A percentile compares a stretch with the other conserved stretches of the same genome.
Conservation (phyloP, 768 basidiomycete genomes). For the Scleroderma bovista region DNA sequence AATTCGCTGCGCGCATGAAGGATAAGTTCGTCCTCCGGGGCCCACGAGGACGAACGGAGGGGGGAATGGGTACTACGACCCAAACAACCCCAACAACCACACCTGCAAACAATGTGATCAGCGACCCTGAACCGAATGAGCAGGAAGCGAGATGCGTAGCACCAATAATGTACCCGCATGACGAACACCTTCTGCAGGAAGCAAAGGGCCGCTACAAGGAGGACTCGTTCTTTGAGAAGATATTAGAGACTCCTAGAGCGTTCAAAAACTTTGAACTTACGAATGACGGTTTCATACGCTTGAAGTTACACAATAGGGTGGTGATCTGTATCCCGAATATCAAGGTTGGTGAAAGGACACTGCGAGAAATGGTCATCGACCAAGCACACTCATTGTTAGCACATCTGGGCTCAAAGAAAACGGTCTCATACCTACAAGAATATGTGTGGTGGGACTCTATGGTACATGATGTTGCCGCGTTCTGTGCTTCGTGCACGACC, state of each 20-base stretch:
- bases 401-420: conserved; percentile 33
- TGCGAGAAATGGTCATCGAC: conserved; percentile 28
- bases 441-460: conserved; percentile 38
- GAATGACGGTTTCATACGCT: conserved; percentile 14
- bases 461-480: conserved; percentile 19
- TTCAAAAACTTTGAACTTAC: conserved; percentile 22
- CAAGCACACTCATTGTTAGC: conserved; percentile 37
- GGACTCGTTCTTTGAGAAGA: conserved; percentile 26
- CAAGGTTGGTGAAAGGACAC: conserved; percentile 3
- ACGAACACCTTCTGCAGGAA: background rate
- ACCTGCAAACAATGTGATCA: too few species aligned
- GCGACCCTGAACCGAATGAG: too few species aligned
- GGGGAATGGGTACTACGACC: too few species aligned
- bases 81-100: too few species aligned
- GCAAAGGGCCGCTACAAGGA: conserved; percentile 14
- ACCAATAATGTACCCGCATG: background rate
- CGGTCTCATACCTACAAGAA: conserved; percentile 26
- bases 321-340: conserved; percentile 24
- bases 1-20: too few species aligned
- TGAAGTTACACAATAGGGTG: background rate
- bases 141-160: too few species aligned
- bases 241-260: conserved; percentile 16
- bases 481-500: conserved; percentile 20
- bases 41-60: too few species aligned
- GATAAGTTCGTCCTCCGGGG: too few species aligned